These are phyloP conservation scores for Beauveria bassiana DNA, from an alignment of 2,329 filamentous ascomycete species.

Conservation along the genomic window DNA sequence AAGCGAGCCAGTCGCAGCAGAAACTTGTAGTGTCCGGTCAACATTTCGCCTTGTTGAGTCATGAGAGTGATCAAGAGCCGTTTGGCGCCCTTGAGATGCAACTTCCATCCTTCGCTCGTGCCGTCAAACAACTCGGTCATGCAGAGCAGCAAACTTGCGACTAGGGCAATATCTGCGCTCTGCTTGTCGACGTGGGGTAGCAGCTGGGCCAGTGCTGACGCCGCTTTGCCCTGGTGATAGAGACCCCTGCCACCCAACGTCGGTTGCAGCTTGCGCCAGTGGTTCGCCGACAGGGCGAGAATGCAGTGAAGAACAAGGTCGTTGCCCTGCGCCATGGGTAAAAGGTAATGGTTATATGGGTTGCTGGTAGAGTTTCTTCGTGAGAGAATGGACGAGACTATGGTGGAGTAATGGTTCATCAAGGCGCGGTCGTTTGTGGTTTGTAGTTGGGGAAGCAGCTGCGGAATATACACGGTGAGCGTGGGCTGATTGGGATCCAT, in stretches of 20 bases:
- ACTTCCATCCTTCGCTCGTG: conserved; percentile 33
- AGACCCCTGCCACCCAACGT: conserved; percentile 22
- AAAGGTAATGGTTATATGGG: conserved; percentile 24
- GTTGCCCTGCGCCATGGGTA: conserved; percentile 26
- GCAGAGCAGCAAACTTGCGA: conserved; percentile 32
- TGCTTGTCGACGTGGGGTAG: conserved; percentile 26
- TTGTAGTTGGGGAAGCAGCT: conserved; percentile 22
- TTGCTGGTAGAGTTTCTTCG: conserved; percentile 21
- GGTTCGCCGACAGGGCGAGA: conserved; percentile 25
- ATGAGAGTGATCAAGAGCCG: conserved; percentile 26
- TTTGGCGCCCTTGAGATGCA: conserved; percentile 35
- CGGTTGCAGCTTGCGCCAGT: conserved; percentile 28
- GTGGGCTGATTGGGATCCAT: conserved; percentile 15
- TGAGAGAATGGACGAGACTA: conserved; percentile 26
- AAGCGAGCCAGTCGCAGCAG: conserved; percentile 25
- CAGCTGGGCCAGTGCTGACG: conserved; percentile 23
- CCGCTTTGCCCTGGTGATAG: conserved; percentile 25
- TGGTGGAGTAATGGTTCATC: conserved; percentile 27
- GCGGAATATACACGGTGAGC: conserved; percentile 23
- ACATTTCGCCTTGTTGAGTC: conserved; percentile 22
- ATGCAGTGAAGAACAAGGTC: conserved; percentile 26
- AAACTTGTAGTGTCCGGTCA: conserved; percentile 33
- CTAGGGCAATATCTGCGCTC: conserved; percentile 28
- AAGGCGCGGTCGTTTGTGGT: conserved; percentile 24
- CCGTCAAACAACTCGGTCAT: conserved; percentile 36